phyloP scores from a whole-genome alignment of 495 filamentous ascomycete species.

The Aspergillus kassunensis region DNA sequence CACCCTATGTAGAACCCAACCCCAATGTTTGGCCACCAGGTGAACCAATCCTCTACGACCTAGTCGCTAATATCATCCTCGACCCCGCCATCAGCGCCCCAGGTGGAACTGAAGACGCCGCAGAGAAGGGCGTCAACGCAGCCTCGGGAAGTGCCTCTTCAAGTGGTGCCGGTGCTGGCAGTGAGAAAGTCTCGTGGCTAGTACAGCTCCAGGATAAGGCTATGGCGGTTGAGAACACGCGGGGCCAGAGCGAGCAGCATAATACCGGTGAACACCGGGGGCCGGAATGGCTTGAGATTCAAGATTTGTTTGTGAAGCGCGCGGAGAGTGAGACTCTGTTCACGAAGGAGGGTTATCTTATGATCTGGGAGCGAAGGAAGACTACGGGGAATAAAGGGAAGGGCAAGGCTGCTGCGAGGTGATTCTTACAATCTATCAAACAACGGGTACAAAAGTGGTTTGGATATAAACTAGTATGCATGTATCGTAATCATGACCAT shows the following conservation, averaged over 20 bases:
- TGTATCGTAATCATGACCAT: too few relatives aligned
- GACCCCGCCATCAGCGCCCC: slow-evolving; percentile 72
- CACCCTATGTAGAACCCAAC: slow-evolving; percentile 80
- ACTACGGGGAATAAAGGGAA: slow-evolving; percentile 41
- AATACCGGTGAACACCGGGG: slow-evolving; percentile 32
- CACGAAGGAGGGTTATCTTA: slow-evolving; percentile 87
- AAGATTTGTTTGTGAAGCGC: slow-evolving; percentile 90
- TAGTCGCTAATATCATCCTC: slow-evolving; percentile 88
- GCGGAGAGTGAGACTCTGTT: slow-evolving; percentile 83
- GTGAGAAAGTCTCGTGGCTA: slow-evolving; percentile 51
- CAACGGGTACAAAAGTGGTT: too few relatives aligned
- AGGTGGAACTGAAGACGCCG: slow-evolving; percentile 61
- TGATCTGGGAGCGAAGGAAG: slow-evolving; percentile 92
- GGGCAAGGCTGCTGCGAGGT: slow-evolving; percentile 32
- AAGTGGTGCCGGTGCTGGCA: slow-evolving; percentile 39
- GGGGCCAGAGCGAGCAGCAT: slow-evolving; percentile 29
- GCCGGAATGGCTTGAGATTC: slow-evolving; percentile 84
- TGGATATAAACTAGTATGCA: slow-evolving; percentile 11
- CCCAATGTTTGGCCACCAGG: slow-evolving; percentile 56
- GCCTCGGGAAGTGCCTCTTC: slow-evolving; percentile 50
- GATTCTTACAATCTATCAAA: background rate
- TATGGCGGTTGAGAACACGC: slow-evolving; percentile 36
- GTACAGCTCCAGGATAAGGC: slow-evolving; percentile 57
- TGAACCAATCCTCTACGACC: slow-evolving; percentile 91
- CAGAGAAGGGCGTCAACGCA: slow-evolving; percentile 78